Conservation (phyloP, 768 basidiomycete genomes). For the Lactarius quietus region DNA sequence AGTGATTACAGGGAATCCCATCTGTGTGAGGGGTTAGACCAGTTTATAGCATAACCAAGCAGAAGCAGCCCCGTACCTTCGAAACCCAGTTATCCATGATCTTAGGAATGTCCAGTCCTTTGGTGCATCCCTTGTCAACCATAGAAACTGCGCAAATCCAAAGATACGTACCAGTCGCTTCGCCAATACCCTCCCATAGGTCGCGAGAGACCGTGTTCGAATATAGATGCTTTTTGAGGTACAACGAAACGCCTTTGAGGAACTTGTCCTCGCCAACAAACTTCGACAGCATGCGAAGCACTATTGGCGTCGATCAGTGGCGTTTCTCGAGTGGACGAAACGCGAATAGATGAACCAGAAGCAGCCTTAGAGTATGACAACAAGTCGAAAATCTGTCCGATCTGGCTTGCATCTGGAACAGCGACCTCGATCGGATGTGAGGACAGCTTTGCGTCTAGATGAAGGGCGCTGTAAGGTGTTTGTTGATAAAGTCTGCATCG, state of each 20-base stretch:
- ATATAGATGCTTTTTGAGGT: constrained; percentile 86
- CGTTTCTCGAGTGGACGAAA: background rate
- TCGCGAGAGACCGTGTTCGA: constrained; percentile 82
- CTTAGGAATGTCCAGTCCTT: constrained; percentile 63
- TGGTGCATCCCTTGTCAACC: background rate
- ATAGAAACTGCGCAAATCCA: background rate
- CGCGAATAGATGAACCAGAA: constrained; percentile 48
- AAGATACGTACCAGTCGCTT: constrained; percentile 51
- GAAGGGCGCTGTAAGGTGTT: constrained; percentile 71
- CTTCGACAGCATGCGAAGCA: constrained; percentile 90
- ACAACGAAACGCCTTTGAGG: constrained; percentile 83
- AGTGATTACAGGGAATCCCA: constrained; percentile 87
- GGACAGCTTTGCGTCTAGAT: constrained; percentile 78
- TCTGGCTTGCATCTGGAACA: constrained; percentile 80
- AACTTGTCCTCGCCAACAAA: constrained; percentile 89
- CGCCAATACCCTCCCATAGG: constrained; percentile 81
- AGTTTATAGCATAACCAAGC: background rate
- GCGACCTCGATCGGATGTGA: constrained; percentile 94
- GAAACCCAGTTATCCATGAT: constrained; percentile 93
- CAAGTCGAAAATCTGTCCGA: constrained; percentile 78
- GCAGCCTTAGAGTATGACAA: constrained; percentile 85
- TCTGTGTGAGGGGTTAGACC: constrained; percentile 31
- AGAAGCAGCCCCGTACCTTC: constrained; percentile 43
- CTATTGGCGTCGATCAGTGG: constrained; percentile 33
- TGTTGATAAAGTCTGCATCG: constrained; percentile 75